Conservation (phyloP, 257 asterid species). For the Lavandula angustifolia region DNA sequence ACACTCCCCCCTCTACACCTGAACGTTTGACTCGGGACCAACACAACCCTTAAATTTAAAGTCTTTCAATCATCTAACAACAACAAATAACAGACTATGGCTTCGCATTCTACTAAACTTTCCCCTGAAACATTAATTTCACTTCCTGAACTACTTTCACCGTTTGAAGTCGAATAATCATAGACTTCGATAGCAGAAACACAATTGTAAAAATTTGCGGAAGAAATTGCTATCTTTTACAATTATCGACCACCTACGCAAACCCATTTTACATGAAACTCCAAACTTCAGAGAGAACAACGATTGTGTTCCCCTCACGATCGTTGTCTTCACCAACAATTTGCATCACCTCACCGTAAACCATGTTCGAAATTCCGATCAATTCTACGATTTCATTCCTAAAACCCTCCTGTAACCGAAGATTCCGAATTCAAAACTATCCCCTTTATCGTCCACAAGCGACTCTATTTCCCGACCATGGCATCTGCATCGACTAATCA, state of each 20-base stretch:
- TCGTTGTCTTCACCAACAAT: conserved; percentile 41
- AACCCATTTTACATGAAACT: conserved; percentile 31
- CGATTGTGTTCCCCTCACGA: conserved; percentile 42
- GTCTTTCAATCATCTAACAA: conserved; percentile 57
- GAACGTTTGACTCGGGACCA: no score
- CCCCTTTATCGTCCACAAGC: conserved; percentile 45
- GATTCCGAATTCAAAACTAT: conserved; percentile 21
- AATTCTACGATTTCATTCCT: conserved; percentile 45
- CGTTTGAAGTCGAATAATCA: conserved; percentile 46
- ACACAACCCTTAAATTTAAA: conserved; percentile 51
- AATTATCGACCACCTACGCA: conserved; percentile 24
- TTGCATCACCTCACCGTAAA: conserved; percentile 36
- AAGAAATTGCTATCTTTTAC: conserved; percentile 29
- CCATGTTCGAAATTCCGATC: conserved; percentile 43
- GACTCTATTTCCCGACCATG: conserved; percentile 45
- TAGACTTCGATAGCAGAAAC: conserved; percentile 46
- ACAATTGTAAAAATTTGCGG: conserved; percentile 35
- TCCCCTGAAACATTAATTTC: conserved; percentile 33
- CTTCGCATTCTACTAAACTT: conserved; percentile 22
- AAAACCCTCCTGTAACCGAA: conserved; percentile 25
- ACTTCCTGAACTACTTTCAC: conserved; percentile 37
- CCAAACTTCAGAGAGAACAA: conserved; percentile 23
- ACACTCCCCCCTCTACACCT: no score
- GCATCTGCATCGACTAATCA: conserved; percentile 49
- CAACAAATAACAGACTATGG: conserved; percentile 38